A percentile compares a stretch with the other conserved stretches of the same genome.
phyloP scores from a whole-genome alignment of 1,284 basidiomycete genomes.

The Sphagnurus paluster region DNA sequence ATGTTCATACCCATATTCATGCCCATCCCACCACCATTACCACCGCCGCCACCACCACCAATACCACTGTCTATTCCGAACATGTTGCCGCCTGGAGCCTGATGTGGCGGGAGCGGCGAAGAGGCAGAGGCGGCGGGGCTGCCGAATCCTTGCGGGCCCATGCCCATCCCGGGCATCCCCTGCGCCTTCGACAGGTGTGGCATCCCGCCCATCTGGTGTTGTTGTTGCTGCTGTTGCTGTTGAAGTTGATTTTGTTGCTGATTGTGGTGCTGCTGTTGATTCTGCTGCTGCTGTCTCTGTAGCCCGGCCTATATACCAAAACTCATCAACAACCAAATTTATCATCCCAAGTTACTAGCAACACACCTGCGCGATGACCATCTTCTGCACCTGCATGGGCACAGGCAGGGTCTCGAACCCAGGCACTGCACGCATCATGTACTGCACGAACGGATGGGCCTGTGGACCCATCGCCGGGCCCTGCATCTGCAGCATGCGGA shows the following conservation, averaged over 20 bases:
- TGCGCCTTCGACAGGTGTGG: constrained; percentile 14
- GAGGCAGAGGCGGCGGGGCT: constrained; percentile 25
- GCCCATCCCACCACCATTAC: constrained; percentile 29
- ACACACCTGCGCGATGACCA: constrained; percentile 52
- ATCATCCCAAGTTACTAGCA: no score
- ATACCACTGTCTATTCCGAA: constrained; percentile 22
- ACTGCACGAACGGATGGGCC: constrained; percentile 56
- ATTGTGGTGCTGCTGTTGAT: no score
- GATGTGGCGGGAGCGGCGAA: constrained; percentile 24
- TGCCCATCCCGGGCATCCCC: constrained; percentile 27
- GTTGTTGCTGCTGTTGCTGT: constrained; percentile 27
- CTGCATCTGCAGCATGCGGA: constrained; percentile 55
- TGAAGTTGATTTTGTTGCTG: constrained; percentile 23
- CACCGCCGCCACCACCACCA: constrained; percentile 9
- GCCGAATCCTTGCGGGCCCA: constrained; percentile 18
- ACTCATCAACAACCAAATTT: no score
- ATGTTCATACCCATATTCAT: no score
- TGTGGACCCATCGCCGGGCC: no score
- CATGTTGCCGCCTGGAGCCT: constrained; percentile 21
- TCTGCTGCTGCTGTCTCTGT: no score
- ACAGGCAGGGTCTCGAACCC: constrained; percentile 52
- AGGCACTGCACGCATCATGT: constrained; percentile 51
- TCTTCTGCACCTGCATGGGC: constrained; percentile 57
- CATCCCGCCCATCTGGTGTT: background rate
- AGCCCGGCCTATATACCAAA: background rate